Conservation (phyloP, 306 rosid genomes). For the Cucumis sativus region Cucumber_9930_V3 NC_026657.2:7703501-7704000, state of each 20-base stretch:
- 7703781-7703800: neutral
- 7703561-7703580: neutral
- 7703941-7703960: neutral
- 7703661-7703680: neutral
- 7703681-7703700: neutral
- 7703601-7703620: neutral
- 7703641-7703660: constrained; percentile 2
- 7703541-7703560: neutral
- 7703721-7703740: neutral
- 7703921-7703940: neutral
- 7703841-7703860: neutral
- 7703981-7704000: neutral
- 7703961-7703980: neutral
- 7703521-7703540: neutral
- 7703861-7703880: neutral
- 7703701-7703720: neutral
- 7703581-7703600: neutral
- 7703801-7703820: neutral
- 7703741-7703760: neutral
- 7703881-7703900: constrained; percentile 1
- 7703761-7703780: neutral
- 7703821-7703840: neutral
- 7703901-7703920: neutral
- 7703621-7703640: neutral
- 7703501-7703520: neutral